phyloP scores from a whole-genome alignment of 768 basidiomycete species.

The Serendipita sp. region DNA sequence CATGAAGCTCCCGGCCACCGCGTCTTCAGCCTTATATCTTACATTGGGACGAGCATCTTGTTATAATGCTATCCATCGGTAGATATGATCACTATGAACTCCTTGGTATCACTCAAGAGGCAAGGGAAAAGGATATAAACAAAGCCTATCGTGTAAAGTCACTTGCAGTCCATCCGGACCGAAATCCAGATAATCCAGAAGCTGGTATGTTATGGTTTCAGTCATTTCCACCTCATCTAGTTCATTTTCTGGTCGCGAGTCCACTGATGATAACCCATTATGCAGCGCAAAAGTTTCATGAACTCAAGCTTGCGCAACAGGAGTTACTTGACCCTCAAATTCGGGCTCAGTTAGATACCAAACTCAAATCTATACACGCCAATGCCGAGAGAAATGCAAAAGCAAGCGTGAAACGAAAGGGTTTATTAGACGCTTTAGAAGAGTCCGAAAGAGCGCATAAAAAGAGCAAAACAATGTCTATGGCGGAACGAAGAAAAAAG shows the following conservation, averaged over 20 bases:
- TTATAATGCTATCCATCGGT: not conserved
- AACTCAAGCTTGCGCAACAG: conserved; percentile 66
- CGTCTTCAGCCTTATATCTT: no score
- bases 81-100: conserved; percentile 47
- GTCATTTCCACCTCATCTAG: not conserved
- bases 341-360: conserved; percentile 63
- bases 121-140: conserved; percentile 61
- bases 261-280: not conserved
- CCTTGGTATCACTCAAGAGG: conserved; percentile 39
- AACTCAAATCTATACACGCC: conserved; percentile 52
- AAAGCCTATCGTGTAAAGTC: conserved; percentile 67
- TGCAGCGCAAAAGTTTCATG: conserved; percentile 63
- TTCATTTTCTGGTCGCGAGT: not conserved
- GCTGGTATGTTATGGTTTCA: conserved; percentile 34
- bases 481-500: conserved; percentile 33
- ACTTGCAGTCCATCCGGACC: conserved; percentile 75
- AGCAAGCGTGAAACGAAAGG: conserved; percentile 59
- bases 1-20: no score
- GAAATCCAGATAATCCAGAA: conserved; percentile 69
- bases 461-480: conserved; percentile 46
- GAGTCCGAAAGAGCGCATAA: conserved; percentile 62
- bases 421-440: conserved; percentile 60
- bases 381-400: conserved; percentile 50
- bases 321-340: conserved; percentile 65
- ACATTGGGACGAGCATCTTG: not conserved